phyloP scores from a whole-genome alignment of 2,329 filamentous ascomycete genomes.

The Hirsutella minnesotensis region DNA sequence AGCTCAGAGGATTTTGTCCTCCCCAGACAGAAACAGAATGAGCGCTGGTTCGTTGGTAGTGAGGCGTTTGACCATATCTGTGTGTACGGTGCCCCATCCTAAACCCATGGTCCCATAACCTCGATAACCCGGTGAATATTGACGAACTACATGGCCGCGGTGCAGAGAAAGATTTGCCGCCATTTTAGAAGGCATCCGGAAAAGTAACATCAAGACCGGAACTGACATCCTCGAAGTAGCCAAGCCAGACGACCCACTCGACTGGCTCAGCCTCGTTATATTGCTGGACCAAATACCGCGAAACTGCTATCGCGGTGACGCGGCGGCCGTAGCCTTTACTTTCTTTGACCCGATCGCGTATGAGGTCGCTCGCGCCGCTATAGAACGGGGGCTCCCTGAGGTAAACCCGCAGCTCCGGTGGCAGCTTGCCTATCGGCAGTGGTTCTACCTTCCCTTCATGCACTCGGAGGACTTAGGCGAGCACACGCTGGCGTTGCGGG shows the following conservation, averaged over 20 bases:
- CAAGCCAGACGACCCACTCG: constrained; percentile 14
- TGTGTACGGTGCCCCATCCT: too few species aligned
- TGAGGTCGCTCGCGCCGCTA: constrained; percentile 26
- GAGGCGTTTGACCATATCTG: constrained; percentile 22
- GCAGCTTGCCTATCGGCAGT: constrained; percentile 30
- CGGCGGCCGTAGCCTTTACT: constrained; percentile 32
- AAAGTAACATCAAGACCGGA: constrained; percentile 13
- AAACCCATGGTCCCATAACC: too few species aligned
- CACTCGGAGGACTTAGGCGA: constrained; percentile 39
- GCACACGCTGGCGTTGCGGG: constrained; percentile 26
- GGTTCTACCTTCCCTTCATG: constrained; percentile 49
- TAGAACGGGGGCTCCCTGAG: constrained; percentile 18
- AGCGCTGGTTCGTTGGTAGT: constrained; percentile 23
- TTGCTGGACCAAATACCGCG: constrained; percentile 53
- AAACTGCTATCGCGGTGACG: constrained; percentile 43
- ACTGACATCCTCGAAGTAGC: constrained; percentile 16
- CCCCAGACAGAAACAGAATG: constrained; percentile 12
- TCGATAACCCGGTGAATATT: too few species aligned
- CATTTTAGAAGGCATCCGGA: constrained; percentile 20
- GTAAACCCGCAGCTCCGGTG: constrained; percentile 16
- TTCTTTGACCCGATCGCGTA: constrained; percentile 44
- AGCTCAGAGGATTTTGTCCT: constrained; percentile 14
- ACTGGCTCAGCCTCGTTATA: constrained; percentile 38
- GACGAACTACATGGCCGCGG: not conserved
- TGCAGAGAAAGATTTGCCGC: constrained; percentile 18